phyloP scores from a whole-genome alignment of 2,329 filamentous ascomycete species.

The Lachnellula cervina region DNA sequence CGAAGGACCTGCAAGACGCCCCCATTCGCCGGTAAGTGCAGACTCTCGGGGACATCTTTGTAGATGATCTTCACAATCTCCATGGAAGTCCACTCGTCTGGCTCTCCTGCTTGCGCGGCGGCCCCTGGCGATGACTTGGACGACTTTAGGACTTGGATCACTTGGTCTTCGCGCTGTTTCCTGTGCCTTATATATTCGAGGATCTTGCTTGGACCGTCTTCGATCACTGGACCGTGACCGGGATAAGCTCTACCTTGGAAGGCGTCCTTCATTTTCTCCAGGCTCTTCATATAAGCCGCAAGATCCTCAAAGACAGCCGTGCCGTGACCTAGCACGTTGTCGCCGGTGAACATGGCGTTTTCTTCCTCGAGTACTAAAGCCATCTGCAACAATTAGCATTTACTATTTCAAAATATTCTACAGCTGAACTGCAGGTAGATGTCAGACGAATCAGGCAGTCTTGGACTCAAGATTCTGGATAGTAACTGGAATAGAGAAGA shows the following conservation, averaged over 20 bases:
- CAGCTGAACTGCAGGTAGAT: too few species aligned
- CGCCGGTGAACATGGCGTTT: constrained; percentile 80
- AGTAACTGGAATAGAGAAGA: too few species aligned
- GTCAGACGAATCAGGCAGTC: too few species aligned
- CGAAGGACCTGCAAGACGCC: constrained; percentile 73
- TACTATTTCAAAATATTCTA: too few species aligned
- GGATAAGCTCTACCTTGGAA: constrained; percentile 74
- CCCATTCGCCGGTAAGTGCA: constrained; percentile 70
- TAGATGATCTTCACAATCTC: constrained; percentile 90
- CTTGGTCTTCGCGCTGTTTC: constrained; percentile 71
- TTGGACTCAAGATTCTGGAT: too few species aligned
- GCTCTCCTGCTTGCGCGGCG: constrained; percentile 14
- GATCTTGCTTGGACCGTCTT: constrained; percentile 67
- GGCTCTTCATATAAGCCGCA: constrained; percentile 59
- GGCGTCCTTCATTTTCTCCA: constrained; percentile 62
- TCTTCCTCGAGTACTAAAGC: constrained; percentile 71
- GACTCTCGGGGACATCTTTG: constrained; percentile 65
- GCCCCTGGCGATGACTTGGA: constrained; percentile 30
- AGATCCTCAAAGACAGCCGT: constrained; percentile 83
- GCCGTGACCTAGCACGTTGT: constrained; percentile 83
- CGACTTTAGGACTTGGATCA: constrained; percentile 58
- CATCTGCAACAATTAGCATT: constrained; percentile 38
- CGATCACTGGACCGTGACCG: constrained; percentile 77
- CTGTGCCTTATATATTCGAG: constrained; percentile 80
- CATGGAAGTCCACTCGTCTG: constrained; percentile 60